Evolutionary conservation across 441 rosid species (phyloP), one percentile per base, ranked within the genome.

Genomic region (Populus tomentosa): DNA sequence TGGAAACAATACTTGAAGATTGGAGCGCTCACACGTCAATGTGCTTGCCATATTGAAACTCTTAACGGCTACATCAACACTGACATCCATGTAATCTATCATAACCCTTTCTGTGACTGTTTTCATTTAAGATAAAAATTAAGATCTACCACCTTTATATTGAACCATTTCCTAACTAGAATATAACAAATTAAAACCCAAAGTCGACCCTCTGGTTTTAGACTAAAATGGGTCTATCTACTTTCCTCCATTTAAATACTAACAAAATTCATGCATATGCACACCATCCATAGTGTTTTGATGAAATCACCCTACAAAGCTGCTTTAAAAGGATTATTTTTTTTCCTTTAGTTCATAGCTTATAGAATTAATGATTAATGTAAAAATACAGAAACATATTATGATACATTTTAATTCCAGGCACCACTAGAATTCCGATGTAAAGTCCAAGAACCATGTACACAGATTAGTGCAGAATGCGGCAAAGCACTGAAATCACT

Each of bases 1-100:
- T 94, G 93, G 94, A 84, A 88, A 78, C 88, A 88, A 21, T 94
- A 94, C 83, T 79, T 92, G 84, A 89, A 88, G 82, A 86, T 90
- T 20, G 97, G 91, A 72, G 88, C 82, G 21, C 84, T 86, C 16
- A 85, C 90, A 70, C 87, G 97, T 10, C 89, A 88, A 84, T 92
- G 97, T 80, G 97, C 98, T 32, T 92, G 84, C 75, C 89, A 80
- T 75, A 82, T 91, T 26, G 98, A 92, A 80, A 87, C 91, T 77
- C 91, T 94, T 75, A 83, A 88, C 79, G 79, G 84, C 78, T 86
- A 81, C 82, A 77, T 89, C 76, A 64, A 75, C 76, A 85, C 94
- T 14, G 81, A 88, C 62, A 50, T 77, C 80, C 90, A 88, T 76
- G 95, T 89, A 78, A 66, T 53, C 72, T 7, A 46, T 56, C 73